These are phyloP conservation scores for Podospora pseudopauciseta DNA, from an alignment of 495 filamentous ascomycete species.

Conservation along the genomic window DNA sequence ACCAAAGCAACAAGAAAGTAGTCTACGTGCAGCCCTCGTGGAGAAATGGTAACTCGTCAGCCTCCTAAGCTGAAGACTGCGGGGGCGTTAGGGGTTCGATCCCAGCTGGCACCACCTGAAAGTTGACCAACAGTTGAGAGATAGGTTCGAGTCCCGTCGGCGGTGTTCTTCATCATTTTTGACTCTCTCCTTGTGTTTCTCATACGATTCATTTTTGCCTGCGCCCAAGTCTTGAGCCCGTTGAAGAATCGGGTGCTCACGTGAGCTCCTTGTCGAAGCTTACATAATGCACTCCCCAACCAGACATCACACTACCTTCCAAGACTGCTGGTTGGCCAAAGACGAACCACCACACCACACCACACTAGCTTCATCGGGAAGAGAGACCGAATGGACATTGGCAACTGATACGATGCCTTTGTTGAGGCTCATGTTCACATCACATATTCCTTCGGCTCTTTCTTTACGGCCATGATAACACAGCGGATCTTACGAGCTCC, in stretches of 20 bases:
- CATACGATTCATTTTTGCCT: neutral
- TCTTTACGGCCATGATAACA: neutral
- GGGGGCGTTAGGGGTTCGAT: neutral
- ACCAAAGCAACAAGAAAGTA: neutral
- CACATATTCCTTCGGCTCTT: neutral
- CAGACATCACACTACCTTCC: neutral
- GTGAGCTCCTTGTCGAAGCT: neutral
- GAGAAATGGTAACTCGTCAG: conserved; percentile 4
- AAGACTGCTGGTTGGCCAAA: no score
- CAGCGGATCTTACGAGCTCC: neutral
- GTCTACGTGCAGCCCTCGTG: neutral
- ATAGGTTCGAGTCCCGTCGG: conserved; percentile 4
- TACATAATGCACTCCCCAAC: neutral
- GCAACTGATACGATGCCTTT: neutral
- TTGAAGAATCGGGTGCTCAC: neutral
- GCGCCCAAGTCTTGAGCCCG: neutral
- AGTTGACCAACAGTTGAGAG: neutral
- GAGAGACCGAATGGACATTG: neutral
- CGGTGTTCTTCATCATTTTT: conserved; percentile 1
- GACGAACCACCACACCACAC: no score
- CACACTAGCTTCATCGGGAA: neutral
- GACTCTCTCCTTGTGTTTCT: neutral
- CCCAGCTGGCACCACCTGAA: neutral
- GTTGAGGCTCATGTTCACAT: neutral
- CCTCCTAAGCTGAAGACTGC: conserved; percentile 10